Evolutionary conservation across 1,284 basidiomycete species (phyloP).

Genomic region (Uromyces viciae-fabae): DNA sequence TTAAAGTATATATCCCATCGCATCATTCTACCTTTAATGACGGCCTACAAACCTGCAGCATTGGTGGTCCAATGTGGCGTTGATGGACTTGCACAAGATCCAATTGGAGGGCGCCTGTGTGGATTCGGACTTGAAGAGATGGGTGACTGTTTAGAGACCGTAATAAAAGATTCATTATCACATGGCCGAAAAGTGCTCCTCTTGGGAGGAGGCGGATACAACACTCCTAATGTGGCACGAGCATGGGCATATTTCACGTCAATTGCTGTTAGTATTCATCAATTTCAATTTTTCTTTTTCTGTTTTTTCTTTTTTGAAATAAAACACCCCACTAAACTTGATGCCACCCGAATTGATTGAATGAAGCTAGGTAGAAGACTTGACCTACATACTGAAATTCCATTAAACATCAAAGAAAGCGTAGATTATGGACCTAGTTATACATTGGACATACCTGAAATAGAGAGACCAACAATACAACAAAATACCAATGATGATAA

Average conservation of each 20-base stretch:
- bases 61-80: slow-evolving; percentile 79
- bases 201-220: slow-evolving; percentile 66
- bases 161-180: slow-evolving; percentile 62
- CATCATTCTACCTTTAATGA: slow-evolving; percentile 63
- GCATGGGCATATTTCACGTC: slow-evolving; percentile 79
- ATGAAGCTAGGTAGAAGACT: slow-evolving; percentile 13
- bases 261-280: slow-evolving; percentile 61
- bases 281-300: not conserved
- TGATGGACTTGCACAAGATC: slow-evolving; percentile 79
- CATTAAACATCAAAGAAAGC: slow-evolving; percentile 6
- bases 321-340: not conserved
- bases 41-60: slow-evolving; percentile 70
- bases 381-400: slow-evolving; percentile 18
- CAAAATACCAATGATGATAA: not conserved
- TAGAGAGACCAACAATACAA: not conserved
- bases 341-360: not conserved
- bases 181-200: slow-evolving; percentile 62
- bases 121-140: slow-evolving; percentile 67
- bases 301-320: too few species aligned
- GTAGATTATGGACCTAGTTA: slow-evolving; percentile 12
- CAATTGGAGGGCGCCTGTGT: slow-evolving; percentile 64
- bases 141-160: slow-evolving; percentile 70
- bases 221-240: slow-evolving; percentile 72
- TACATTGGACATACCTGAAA: slow-evolving; percentile 13
- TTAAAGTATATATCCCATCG: slow-evolving; percentile 65